Evolutionary conservation across 148 eudicot genomes (phyloP).

Genomic region (Heliosperma pusillum): DNA sequence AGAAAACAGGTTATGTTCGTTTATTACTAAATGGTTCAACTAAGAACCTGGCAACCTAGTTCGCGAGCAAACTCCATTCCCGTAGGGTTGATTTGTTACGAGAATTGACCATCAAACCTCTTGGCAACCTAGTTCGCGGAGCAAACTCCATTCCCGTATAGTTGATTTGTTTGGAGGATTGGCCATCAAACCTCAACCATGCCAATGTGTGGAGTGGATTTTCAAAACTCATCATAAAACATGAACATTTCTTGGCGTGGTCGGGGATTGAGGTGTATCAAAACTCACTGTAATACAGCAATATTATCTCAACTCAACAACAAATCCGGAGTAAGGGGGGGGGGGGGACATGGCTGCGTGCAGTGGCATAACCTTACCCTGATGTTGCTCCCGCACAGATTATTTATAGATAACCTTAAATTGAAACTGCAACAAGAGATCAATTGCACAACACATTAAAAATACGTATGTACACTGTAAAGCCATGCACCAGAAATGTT

Average conservation of each 20-base stretch:
- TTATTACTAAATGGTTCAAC: not conserved
- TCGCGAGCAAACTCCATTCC: too few species aligned
- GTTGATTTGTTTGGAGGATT: too few species aligned
- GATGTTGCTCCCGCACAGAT: not conserved
- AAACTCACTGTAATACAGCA: too few species aligned
- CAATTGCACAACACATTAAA: not conserved
- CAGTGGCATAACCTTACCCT: not conserved
- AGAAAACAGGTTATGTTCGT: not conserved
- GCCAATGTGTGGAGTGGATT: not conserved
- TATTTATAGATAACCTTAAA: not conserved
- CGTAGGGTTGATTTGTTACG: too few species aligned
- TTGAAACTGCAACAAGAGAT: not conserved
- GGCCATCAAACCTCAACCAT: not conserved
- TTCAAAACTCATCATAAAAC: not conserved
- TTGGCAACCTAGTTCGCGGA: too few species aligned
- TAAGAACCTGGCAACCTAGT: too few species aligned
- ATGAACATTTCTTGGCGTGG: conserved; percentile 12
- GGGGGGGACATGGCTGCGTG: not conserved
- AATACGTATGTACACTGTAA: not conserved
- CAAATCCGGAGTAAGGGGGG: too few species aligned
- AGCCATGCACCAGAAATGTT: not conserved
- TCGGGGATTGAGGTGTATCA: too few species aligned
- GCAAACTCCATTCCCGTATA: too few species aligned
- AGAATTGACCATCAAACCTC: too few species aligned
- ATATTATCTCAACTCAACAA: too few species aligned